Base-by-base conservation (phyloP, 169 alveolate genomes). In the Perkinsus olseni region DNA sequence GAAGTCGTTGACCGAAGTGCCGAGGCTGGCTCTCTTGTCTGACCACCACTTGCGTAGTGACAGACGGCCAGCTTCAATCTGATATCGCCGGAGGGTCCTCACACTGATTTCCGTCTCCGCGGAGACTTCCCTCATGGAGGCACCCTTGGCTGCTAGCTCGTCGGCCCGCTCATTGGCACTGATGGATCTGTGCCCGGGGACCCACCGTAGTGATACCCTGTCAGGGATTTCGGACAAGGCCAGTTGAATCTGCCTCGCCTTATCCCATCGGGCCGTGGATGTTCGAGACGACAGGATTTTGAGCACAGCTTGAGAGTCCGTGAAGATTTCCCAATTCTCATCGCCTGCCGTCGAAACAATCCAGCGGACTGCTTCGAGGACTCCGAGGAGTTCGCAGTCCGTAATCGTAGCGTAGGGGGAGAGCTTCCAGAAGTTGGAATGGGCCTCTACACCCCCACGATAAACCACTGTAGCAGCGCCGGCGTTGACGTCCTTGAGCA, bases 381-480 rank as follows among this genome's bases (percentile, higher is more conserved):
- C 82, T 62, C 82, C 82, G 34, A 62, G 82, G 82, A 62, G 82
- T 62, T 62, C 82, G 17, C 82, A 62, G 82, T 62, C 82, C 82
- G 82, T 62, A 24, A 62, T 62, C 1, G 82, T 62, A 62, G 82
- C 82, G 82, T 62, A 62, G 34, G 82, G 82, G 82, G 82, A 62
- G 82, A 62, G 82, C 31, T 62, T 62, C 82, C 82, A 62, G 82
- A 0, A 62, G 34, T 28, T 62, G 34, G 82, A 13, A 28, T 62
- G 82, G 31, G 17, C 37, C 31, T 62, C 82, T 62, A 62, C 82
- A 21, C 82, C 82, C 82, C 17, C 17, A 62, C 82, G 82, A 62
- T 62, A 62, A 13, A 62, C 82, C 82, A 62, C 82, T 24, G 17
- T 62, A 1, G 31, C 82, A 62, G 82, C 82, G 17, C 82, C 50